A percentile compares a stretch with the other conserved stretches of the same genome.
These are phyloP conservation scores for Globisporangium lucens DNA, from an alignment of 352 stramenopile species.

Conservation along the genomic window DNA sequence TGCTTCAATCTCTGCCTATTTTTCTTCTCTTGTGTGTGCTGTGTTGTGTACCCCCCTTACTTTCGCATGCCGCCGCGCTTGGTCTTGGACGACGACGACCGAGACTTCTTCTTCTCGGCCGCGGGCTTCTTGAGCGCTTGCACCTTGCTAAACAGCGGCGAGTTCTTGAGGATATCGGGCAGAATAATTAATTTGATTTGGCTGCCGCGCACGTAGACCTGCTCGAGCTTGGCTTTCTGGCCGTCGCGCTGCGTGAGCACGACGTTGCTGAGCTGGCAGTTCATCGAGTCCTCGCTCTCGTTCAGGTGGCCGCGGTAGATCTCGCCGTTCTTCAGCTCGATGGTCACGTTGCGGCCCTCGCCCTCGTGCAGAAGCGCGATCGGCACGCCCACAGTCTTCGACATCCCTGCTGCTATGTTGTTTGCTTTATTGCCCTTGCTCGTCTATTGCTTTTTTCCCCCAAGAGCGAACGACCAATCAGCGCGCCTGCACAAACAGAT, in stretches of 20 bases:
- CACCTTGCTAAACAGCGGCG: conserved; percentile 96
- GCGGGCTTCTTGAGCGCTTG: conserved; percentile 79
- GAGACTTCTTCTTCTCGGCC: conserved; percentile 54
- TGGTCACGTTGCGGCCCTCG: conserved; percentile 78
- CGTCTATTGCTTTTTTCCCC: neutral
- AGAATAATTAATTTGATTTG: conserved; percentile 97
- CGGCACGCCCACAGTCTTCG: conserved; percentile 76
- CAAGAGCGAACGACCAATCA: neutral
- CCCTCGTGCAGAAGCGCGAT: conserved; percentile 87
- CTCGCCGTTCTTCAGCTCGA: conserved; percentile 89
- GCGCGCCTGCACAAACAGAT: neutral
- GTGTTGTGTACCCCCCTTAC: conserved; percentile 17
- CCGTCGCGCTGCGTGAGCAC: conserved; percentile 85
- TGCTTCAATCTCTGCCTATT: neutral
- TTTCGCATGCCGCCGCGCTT: conserved; percentile 30
- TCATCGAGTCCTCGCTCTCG: conserved; percentile 95
- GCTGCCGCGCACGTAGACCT: conserved; percentile 94
- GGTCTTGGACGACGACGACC: conserved; percentile 23
- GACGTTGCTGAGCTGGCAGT: conserved; percentile 94
- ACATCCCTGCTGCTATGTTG: conserved; percentile 27
- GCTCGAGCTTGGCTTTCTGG: conserved; percentile 76
- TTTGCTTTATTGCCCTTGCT: neutral
- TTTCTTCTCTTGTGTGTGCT: neutral
- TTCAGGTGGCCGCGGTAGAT: conserved; percentile 82
- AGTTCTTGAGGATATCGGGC: conserved; percentile 96